These are phyloP conservation scores for Kregervanrija delftensis DNA, from an alignment of 805 yeast genomes.

Conservation along the genomic window DNA sequence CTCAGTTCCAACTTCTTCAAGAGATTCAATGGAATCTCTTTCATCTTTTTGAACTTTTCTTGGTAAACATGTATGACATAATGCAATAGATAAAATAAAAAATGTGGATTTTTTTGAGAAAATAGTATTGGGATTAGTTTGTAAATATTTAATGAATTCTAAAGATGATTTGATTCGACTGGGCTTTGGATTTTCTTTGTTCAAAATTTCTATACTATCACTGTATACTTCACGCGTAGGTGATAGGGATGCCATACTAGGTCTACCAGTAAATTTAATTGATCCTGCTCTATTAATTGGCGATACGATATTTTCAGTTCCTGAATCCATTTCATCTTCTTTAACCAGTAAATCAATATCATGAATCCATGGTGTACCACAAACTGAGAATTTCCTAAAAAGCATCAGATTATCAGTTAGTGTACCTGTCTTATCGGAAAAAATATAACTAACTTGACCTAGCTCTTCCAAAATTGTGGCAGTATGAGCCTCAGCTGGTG, in stretches of 20 bases:
- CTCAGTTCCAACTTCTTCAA: slow-evolving; percentile 12
- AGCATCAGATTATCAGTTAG: slow-evolving; percentile 92
- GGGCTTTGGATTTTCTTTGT: background rate
- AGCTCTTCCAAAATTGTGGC: slow-evolving; percentile 93
- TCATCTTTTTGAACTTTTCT: slow-evolving; percentile 30
- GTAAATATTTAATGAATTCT: slow-evolving; percentile 63
- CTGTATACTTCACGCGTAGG: background rate
- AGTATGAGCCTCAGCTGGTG: slow-evolving; percentile 92
- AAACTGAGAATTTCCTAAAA: slow-evolving; percentile 79
- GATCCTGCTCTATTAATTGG: slow-evolving; percentile 14
- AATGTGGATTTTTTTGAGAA: slow-evolving; percentile 72
- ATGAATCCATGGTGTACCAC: slow-evolving; percentile 88
- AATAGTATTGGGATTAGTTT: slow-evolving; percentile 58
- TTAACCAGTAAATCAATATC: slow-evolving; percentile 45
- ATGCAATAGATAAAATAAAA: slow-evolving; percentile 72
- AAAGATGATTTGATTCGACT: slow-evolving; percentile 49
- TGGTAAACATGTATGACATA: slow-evolving; percentile 89
- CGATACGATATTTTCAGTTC: background rate
- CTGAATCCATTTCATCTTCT: slow-evolving; percentile 12
- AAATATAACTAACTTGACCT: slow-evolving; percentile 93
- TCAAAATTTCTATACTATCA: slow-evolving; percentile 24
- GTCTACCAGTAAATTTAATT: slow-evolving; percentile 38
- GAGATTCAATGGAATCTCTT: slow-evolving; percentile 13
- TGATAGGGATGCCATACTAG: slow-evolving; percentile 46
- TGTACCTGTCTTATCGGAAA: slow-evolving; percentile 97